These are phyloP conservation scores for Forsythia viridissima DNA, from an alignment of 257 asterid species.

Conservation along the genomic window DNA sequence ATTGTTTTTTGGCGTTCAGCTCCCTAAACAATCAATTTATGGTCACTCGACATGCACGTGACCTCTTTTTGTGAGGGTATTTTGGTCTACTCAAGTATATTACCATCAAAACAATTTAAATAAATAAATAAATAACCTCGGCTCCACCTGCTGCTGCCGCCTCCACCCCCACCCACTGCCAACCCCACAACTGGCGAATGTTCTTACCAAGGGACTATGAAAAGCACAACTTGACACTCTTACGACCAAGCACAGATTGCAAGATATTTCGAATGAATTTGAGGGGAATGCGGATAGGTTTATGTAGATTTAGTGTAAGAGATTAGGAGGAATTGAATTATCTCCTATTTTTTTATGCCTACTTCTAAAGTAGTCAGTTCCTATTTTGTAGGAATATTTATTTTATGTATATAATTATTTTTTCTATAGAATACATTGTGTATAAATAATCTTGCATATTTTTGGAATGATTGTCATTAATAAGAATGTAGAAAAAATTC, in stretches of 20 bases:
- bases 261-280: background rate
- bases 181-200: background rate
- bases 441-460: background rate
- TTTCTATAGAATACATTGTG: too few relatives aligned
- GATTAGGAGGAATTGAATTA: background rate
- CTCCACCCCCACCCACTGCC: background rate
- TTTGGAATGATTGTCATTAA: background rate
- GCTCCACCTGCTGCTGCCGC: background rate
- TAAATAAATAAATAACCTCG: background rate
- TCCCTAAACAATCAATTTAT: background rate
- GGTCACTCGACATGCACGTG: background rate
- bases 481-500: background rate
- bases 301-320: background rate
- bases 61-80: background rate
- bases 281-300: background rate
- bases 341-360: background rate
- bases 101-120: background rate
- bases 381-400: background rate
- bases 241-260: background rate
- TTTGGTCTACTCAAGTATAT: background rate
- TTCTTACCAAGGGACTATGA: background rate
- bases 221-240: background rate
- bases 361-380: background rate
- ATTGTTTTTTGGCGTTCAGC: background rate
- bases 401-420: too few relatives aligned